These are phyloP conservation scores for Pichia rugopelliculosa DNA, from an alignment of 805 yeast species.

Conservation along the genomic window DNA sequence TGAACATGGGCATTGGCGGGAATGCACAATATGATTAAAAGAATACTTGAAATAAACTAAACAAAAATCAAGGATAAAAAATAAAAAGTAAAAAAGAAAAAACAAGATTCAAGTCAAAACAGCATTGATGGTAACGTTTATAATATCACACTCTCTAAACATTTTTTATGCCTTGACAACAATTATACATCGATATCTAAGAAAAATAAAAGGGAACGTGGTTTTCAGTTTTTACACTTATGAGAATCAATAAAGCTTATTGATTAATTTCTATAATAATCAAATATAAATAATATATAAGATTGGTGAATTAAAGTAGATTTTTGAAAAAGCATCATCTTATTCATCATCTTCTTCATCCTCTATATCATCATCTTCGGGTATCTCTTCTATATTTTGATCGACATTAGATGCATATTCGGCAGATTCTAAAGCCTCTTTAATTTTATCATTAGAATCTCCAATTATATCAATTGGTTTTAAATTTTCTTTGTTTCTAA, in stretches of 20 bases:
- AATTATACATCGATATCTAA: background rate
- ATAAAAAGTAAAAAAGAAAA: too few species aligned
- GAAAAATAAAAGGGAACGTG: background rate
- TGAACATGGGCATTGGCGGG: too few species aligned
- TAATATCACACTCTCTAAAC: too few species aligned
- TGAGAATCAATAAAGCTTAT: background rate
- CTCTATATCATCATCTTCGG: slow-evolving; percentile 33
- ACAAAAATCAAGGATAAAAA: too few species aligned
- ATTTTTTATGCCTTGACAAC: too few species aligned
- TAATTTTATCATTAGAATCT: slow-evolving; percentile 47
- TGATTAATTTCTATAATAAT: background rate
- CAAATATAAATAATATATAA: background rate
- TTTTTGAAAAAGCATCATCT: slow-evolving; percentile 7
- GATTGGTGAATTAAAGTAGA: background rate
- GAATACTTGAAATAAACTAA: too few species aligned
- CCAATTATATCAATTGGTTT: slow-evolving; percentile 65
- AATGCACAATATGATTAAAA: too few species aligned
- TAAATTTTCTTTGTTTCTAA: slow-evolving; percentile 53
- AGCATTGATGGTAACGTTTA: too few species aligned
- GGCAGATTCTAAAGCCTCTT: slow-evolving; percentile 68
- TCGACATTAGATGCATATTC: slow-evolving; percentile 56
- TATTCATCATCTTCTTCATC: slow-evolving; percentile 19
- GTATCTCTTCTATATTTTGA: slow-evolving; percentile 31
- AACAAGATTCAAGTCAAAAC: too few species aligned
- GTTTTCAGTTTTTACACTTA: background rate